Conservation (phyloP, 225 moss, liverwort and hornwort species). For the Asterella californica region DNA sequence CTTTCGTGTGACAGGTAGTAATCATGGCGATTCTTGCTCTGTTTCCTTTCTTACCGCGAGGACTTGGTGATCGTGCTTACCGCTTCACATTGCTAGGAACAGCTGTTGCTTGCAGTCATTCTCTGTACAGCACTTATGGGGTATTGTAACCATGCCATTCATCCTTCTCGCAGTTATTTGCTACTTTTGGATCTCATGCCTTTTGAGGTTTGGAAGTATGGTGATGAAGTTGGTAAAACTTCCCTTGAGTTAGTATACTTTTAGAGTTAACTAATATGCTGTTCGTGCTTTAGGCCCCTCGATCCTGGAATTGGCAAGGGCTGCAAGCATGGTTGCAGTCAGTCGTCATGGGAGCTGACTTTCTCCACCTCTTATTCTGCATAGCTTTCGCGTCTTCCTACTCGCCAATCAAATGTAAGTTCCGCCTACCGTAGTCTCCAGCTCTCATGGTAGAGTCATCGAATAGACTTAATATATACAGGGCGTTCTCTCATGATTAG, state of each 20-base stretch:
- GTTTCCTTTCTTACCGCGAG: constrained; percentile 72
- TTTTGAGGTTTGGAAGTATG: not conserved
- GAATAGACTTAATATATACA: not conserved
- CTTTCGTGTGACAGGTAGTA: constrained; percentile 57
- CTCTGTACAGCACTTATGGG: constrained; percentile 68
- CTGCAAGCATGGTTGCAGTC: constrained; percentile 85
- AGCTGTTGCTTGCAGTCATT: constrained; percentile 73
- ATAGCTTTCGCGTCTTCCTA: constrained; percentile 72
- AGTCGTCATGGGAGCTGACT: constrained; percentile 64
- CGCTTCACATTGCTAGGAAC: constrained; percentile 80
- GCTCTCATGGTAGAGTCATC: not conserved
- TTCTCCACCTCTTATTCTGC: constrained; percentile 73
- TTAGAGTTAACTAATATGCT: not conserved
- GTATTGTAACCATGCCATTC: constrained; percentile 36
- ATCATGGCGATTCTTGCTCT: constrained; percentile 74
- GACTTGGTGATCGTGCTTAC: constrained; percentile 78
- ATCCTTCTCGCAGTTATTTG: not conserved
- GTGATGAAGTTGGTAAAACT: not conserved
- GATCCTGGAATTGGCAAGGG: constrained; percentile 68
- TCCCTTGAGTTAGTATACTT: not conserved
- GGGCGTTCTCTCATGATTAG: no score
- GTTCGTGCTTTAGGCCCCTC: constrained; percentile 55
- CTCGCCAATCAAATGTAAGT: constrained; percentile 76
- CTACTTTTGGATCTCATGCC: not conserved
- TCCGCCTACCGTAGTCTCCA: not conserved